Percentiles rank a stretch among this genome's conserved stretches.
These are phyloP conservation scores for Hemileia vastatrix DNA, from an alignment of 1,284 basidiomycete genomes.

Conservation along the genomic window DNA sequence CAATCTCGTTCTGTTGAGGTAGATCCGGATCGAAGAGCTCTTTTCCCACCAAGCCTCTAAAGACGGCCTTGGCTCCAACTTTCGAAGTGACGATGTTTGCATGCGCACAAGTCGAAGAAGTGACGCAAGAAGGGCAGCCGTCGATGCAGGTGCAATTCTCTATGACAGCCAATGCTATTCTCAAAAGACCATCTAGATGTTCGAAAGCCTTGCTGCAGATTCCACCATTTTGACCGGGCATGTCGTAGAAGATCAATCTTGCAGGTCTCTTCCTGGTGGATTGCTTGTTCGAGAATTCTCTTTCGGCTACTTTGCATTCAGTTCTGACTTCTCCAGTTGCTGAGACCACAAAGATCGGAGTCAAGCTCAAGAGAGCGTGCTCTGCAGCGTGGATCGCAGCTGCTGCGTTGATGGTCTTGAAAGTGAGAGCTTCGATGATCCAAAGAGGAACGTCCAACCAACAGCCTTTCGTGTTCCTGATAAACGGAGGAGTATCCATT, in stretches of 20 bases:
- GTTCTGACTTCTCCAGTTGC: slow-evolving; percentile 60
- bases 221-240: slow-evolving; percentile 60
- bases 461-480: slow-evolving; percentile 64
- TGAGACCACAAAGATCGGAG: slow-evolving; percentile 58
- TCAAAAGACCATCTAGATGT: slow-evolving; percentile 58
- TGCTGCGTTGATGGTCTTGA: slow-evolving; percentile 56
- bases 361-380: slow-evolving; percentile 66
- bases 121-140: slow-evolving; percentile 60
- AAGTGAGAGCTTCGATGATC: slow-evolving; percentile 51
- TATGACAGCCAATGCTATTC: slow-evolving; percentile 57
- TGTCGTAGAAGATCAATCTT: slow-evolving; percentile 75
- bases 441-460: slow-evolving; percentile 71
- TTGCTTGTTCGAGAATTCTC: slow-evolving; percentile 56
- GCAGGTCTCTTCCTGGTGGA: not conserved
- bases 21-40: slow-evolving; percentile 35
- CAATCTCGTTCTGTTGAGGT: slow-evolving; percentile 32
- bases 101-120: not conserved
- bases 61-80: slow-evolving; percentile 37
- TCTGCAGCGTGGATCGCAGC: slow-evolving; percentile 75
- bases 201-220: slow-evolving; percentile 72
- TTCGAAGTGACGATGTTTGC: slow-evolving; percentile 24
- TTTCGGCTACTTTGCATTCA: slow-evolving; percentile 68
- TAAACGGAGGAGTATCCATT: slow-evolving; percentile 67
- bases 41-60: slow-evolving; percentile 36
- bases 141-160: slow-evolving; percentile 59